phyloP scores from a whole-genome alignment of 2,329 filamentous ascomycete genomes.

The Balansia obtecta region DNA sequence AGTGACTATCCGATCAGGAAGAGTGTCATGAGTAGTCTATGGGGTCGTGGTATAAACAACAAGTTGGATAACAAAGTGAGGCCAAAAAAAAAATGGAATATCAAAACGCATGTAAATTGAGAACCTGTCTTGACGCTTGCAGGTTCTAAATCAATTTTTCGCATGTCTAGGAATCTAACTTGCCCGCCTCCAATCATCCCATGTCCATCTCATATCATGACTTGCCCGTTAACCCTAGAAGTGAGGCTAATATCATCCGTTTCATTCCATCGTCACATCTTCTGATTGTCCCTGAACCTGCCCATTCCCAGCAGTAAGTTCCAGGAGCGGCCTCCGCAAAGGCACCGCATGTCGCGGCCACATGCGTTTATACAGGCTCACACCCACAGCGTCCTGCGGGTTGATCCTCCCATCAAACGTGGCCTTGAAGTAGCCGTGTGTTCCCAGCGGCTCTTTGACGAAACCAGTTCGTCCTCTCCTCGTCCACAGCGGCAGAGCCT shows the following conservation, averaged over 20 bases:
- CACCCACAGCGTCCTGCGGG: conserved; percentile 84
- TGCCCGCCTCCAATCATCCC: not conserved
- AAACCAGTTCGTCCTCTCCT: conserved; percentile 76
- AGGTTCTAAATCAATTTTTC: not conserved
- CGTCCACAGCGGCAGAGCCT: conserved; percentile 90
- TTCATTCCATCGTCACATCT: conserved; percentile 24
- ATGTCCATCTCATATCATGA: not conserved
- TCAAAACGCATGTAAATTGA: too few species aligned
- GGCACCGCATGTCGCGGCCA: conserved; percentile 59
- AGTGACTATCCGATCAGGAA: too few species aligned
- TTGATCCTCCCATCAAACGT: conserved; percentile 95
- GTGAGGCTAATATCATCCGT: not conserved
- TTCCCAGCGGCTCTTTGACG: conserved; percentile 88
- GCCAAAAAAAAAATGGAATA: too few species aligned
- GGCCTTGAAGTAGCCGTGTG: conserved; percentile 99
- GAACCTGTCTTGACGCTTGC: not conserved
- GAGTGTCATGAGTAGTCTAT: too few species aligned
- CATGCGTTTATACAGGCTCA: conserved; percentile 78
- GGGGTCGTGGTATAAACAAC: too few species aligned
- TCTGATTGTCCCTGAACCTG: conserved; percentile 12
- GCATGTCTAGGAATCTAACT: not conserved
- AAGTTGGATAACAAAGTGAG: too few species aligned
- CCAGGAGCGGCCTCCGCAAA: conserved; percentile 30
- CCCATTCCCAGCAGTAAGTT: conserved; percentile 14
- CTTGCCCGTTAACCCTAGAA: not conserved